These are phyloP conservation scores for Hanseniaspora hatyaiensis DNA, from an alignment of 805 yeast genomes.

Conservation along the genomic window DNA sequence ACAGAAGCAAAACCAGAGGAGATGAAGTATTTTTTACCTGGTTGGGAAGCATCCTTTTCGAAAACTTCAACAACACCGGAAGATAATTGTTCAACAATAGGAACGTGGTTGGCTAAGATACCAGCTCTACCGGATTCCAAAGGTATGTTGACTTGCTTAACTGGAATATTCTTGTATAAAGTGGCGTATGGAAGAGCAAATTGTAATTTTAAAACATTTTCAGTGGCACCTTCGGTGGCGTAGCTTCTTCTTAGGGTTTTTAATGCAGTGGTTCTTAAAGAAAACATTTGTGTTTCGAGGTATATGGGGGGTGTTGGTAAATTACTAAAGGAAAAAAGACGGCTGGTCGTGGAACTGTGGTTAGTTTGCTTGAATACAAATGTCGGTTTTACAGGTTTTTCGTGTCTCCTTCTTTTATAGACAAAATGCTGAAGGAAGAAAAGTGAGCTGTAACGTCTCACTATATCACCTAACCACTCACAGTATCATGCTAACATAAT, in stretches of 20 bases:
- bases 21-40: constrained; percentile 71
- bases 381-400: too few species aligned
- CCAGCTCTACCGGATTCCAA: constrained; percentile 93
- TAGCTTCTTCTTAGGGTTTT: constrained; percentile 51
- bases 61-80: constrained; percentile 93
- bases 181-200: constrained; percentile 83
- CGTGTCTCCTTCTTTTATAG: too few species aligned
- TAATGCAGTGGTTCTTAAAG: constrained; percentile 19
- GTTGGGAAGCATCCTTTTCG: constrained; percentile 51
- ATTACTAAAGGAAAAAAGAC: background rate
- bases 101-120: constrained; percentile 94
- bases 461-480: too few species aligned
- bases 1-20: constrained; percentile 96
- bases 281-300: constrained; percentile 2
- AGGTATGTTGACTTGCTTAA: constrained; percentile 82
- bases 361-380: too few species aligned
- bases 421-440: too few species aligned
- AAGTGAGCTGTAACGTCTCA: too few species aligned
- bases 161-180: constrained; percentile 39
- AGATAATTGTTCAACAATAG: constrained; percentile 86
- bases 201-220: constrained; percentile 72
- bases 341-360: too few species aligned
- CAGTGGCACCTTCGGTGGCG: constrained; percentile 53
- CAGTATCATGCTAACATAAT: too few species aligned
- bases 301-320: constrained; percentile 2